Evolutionary conservation across 2,329 filamentous ascomycete genomes (phyloP), one percentile per base, ranked within the genome.

Genomic region (Pseudohalonectria lignicola): DNA sequence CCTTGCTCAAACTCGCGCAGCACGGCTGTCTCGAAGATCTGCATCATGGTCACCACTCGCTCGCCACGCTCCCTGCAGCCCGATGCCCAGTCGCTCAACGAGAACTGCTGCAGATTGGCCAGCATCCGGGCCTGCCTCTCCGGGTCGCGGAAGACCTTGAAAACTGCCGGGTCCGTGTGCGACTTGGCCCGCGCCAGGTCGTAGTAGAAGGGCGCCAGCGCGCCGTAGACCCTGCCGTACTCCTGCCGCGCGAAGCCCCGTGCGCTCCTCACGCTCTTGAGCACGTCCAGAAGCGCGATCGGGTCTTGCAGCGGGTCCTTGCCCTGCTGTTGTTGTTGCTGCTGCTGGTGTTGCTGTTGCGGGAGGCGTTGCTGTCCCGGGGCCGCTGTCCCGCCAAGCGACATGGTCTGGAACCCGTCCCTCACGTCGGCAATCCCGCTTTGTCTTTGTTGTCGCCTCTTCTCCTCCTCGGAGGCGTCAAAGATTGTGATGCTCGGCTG

Each of bases 1-100:
- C 86, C 92, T 52, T 92, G 83, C 58, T 93, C 84, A 48, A 98
- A 98, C 56, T 98, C 92, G 35, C 83, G 75, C 37, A 95, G 63
- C 4, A 93, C 88, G 4, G 88, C 87, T 40, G 81, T 87, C 60
- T 96, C 90, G 51, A 98, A 98, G 42, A 92, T 79, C 28, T 72
- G 72, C 46, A 81, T 75, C 72, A 93, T 87, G 18, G 70, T 73
- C 28, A 74, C 66, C 16, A 98, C 64, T 52, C 81, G 84, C 44
- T 82, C 76, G 49, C 83, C 75, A 31, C 90, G 69, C 47, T 76
- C 69, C 34, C 64, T 59, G 67, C 82, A 88, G 2, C 86, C 88
- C 41, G 81, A 65, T 1, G 85, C 71, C 64, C 76, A 84, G 56
- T 98, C 92, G 52, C 84, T 86, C 50, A 76, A 78, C 9, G 82